Evolutionary conservation across 768 basidiomycete species (phyloP), one percentile per base, ranked within the genome.

Genomic region (Mycena amicta): DNA sequence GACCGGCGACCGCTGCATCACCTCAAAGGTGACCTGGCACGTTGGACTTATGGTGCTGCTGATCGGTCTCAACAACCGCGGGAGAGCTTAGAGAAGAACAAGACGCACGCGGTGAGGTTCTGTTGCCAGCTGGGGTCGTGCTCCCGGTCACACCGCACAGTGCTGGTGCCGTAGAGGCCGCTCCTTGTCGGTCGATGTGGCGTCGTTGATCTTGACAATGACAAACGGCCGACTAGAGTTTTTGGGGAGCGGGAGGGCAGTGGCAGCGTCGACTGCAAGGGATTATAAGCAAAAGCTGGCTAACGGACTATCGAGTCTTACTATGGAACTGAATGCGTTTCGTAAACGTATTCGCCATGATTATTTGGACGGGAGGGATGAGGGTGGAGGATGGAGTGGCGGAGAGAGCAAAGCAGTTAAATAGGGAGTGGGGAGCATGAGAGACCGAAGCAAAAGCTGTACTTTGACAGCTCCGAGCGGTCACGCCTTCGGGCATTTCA

Each of bases 271-370:
- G 26, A 49, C 47, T 49, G n/a, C 6, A 25, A 26, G 27, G 22
- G 6, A 49, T 8, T 26, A 20, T 43, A 4, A 28, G 26, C 22
- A 25, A 8, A 28, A 28, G 22, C 26, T 23, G 13, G 22, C 33
- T n/a, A 23, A 45, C 12, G n/a, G 13, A 49, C 47, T n/a, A n/a
- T n/a, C n/a, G n/a, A n/a, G n/a, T n/a, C n/a, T 5, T 23, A 49
- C 47, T 49, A 28, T 49, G 47, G 27, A 49, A 49, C 22, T 49
- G 47, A 13, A 49, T 49, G 5, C 47, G 47, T n/a, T 49, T 49
- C 5, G 25, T 27, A 23, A 8, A 26, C 25, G 41, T 22, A 6
- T 6, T 43, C 13, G 6, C 13, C 6, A 43, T 8, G 41, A 49
- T 13, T 15, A 13, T 13, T 49, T 49, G 47, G 22, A 4, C 25